phyloP scores from a whole-genome alignment of 805 yeast species.

The Candida coquimbonensis region DNA sequence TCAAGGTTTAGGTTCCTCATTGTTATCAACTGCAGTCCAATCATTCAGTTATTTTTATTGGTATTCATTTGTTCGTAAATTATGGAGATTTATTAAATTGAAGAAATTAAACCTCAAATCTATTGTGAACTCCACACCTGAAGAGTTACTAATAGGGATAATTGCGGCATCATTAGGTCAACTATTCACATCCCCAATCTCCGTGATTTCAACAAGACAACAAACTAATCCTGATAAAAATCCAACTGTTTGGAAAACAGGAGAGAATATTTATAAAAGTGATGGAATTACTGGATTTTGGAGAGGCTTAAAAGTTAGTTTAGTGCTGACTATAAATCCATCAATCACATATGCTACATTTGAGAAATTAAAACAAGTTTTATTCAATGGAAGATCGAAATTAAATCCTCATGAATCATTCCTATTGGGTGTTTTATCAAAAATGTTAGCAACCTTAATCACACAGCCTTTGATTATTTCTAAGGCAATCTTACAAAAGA shows the following conservation, averaged over 20 bases:
- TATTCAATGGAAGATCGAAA: constrained; percentile 28
- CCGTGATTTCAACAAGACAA: constrained; percentile 62
- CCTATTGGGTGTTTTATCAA: constrained; percentile 70
- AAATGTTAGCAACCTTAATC: constrained; percentile 68
- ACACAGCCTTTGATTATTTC: constrained; percentile 85
- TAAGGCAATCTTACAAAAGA: constrained; percentile 69
- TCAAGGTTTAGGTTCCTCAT: constrained; percentile 60
- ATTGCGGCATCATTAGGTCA: constrained; percentile 80
- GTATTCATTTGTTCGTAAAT: constrained; percentile 65
- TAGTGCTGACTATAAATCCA: constrained; percentile 75
- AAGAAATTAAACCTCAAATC: constrained; percentile 26
- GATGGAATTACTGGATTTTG: constrained; percentile 71
- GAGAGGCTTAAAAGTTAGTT: constrained; percentile 76
- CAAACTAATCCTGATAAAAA: constrained; percentile 39
- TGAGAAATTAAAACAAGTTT: constrained; percentile 52
- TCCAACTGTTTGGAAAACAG: constrained; percentile 33
- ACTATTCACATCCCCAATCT: constrained; percentile 73
- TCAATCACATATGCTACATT: constrained; percentile 81
- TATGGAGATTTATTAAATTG: constrained; percentile 32
- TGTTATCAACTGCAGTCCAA: constrained; percentile 67
- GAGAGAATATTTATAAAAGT: constrained; percentile 45
- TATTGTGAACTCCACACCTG: constrained; percentile 41
- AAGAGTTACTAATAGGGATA: constrained; percentile 70
- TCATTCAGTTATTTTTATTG: constrained; percentile 83
- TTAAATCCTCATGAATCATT: constrained; percentile 62